Evolutionary conservation across 305 asterid species (phyloP), one percentile per base, ranked within the genome.

Genomic region (Solanum hybrid): DNA sequence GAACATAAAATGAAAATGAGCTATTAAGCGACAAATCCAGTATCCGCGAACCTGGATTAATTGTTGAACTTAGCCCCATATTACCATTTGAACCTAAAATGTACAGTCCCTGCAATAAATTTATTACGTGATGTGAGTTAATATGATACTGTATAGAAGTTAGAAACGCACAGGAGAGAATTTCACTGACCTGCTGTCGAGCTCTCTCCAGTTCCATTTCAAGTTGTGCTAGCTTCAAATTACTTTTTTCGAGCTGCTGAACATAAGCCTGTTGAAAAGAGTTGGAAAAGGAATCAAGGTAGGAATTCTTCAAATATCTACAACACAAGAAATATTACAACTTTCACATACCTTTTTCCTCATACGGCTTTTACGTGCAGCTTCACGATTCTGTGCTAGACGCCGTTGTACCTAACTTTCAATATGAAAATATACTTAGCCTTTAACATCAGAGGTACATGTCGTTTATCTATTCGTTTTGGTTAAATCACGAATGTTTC

Each of bases 371-470:
- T 96, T 97, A 87, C 95, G 91, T 1, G 99, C 99, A 91, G 99
- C 99, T 92, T 94, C 98, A 0, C 99, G 98, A 90, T 97, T 97
- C 88, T 97, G 99, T 1, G 98, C 98, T 89, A 95, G 93, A n/a
- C 99, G 96, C 89, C 97, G 92, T 90, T 94, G 96, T 51, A 94
- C 96, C 99, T 96, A 93, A 88, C 89, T 84, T 84, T 29, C 88
- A 84, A 84, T 51, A 84, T 22, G 33, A 20, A 73, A 27, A 27
- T 29, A 39, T 72, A 75, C 72, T 77, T 77, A 73, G 70, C 32
- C 38, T 27, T 20, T 7, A 39, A 38, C 14, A 75, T 29, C 73
- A 38, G 89, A 88, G 17, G 72, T 29, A 37, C 72, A 34, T 75
- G n/a, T 37, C 1, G n/a, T 88, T 73, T 75, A 88, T 75, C 31